Base-by-base conservation (phyloP, 352 stramenopile species). In the Salisapilia sapeloensis region DNA sequence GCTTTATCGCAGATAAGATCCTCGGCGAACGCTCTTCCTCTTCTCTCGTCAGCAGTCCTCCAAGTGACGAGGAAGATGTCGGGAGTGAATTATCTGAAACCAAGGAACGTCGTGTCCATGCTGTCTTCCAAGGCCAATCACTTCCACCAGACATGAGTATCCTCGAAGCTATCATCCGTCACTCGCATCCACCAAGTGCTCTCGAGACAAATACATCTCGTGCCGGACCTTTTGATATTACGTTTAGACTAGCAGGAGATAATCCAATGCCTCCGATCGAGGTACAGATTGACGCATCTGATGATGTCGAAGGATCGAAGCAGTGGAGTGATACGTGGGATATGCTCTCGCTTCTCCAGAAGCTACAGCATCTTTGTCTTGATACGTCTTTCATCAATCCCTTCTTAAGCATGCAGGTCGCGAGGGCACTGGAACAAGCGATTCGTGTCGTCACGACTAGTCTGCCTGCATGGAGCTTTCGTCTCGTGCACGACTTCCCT, bases 321-420 rank as follows among this genome's bases (percentile, higher is more conserved):
- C 66, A 50, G 54, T 71, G 60, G 66, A 60, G 78, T 26, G 49
- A 77, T 24, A 62, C 75, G 3, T 82, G 66, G 66, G 56, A 67
- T 25, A 32, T 77, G 5, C 35, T 82, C 19, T 28, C 24, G 13
- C 10, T 13, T 10, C 13, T 28, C 10, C 30, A 49, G 2, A 36
- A 78, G 18, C 18, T 81, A 15, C 70, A 60, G 40, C 44, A 42
- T 29, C 30, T 53, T 54, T 24, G 50, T 64, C 15, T 12, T n/a
- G 8, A 3, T 12, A 41, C 33, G 29, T 29, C 37, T 16, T 74
- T 78, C 29, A 57, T 62, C n/a, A 79, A 83, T 48, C 43, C 40
- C 6, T 75, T 57, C 39, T 39, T 83, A 16, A 63, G 53, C 41
- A 46, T 76, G 4, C 66, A 83, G 42, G 48, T 83, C 11, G 56